A percentile compares a stretch with the other conserved stretches of the same genome.
phyloP scores from a whole-genome alignment of 2,329 filamentous ascomycete genomes.

The Helicocarpus griseus region DNA sequence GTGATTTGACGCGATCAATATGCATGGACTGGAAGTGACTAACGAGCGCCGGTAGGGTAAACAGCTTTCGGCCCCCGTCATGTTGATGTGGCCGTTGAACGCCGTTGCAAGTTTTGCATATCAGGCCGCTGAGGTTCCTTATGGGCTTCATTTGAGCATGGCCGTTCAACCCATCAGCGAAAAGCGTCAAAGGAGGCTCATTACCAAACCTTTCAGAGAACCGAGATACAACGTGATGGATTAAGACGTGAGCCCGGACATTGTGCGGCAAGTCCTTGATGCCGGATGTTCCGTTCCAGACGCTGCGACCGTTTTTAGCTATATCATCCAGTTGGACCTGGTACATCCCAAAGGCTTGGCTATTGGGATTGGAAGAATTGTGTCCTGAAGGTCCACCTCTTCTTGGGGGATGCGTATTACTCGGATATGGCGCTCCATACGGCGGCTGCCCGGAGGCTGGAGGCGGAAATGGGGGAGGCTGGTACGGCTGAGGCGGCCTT shows the following conservation, averaged over 20 bases:
- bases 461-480: conserved; percentile 11
- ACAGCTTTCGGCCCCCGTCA: conserved; percentile 15
- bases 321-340: conserved; percentile 44
- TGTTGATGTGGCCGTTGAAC: conserved; percentile 9
- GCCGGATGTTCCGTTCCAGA: conserved; percentile 53
- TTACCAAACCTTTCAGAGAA: conserved; percentile 51
- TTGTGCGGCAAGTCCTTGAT: conserved; percentile 53
- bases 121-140: conserved; percentile 44
- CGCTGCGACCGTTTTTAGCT: conserved; percentile 45
- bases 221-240: conserved; percentile 52
- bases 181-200: conserved; percentile 47
- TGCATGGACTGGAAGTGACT: conserved; percentile 30
- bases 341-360: conserved; percentile 35
- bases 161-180: conserved; percentile 50
- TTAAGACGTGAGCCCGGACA: conserved; percentile 53
- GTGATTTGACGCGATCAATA: conserved; percentile 20
- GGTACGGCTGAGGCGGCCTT: conserved; percentile 12
- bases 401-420: conserved; percentile 2
- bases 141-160: conserved; percentile 49
- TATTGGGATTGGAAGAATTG: conserved; percentile 11
- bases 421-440: conserved; percentile 9
- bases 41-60: conserved; percentile 23
- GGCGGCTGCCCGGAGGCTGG: conserved; percentile 12
- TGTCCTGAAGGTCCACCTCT: conserved; percentile 6
- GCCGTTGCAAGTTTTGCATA: conserved; percentile 44